phyloP scores from a whole-genome alignment of 2,329 filamentous ascomycete genomes.

The Dothistroma pini region DNA sequence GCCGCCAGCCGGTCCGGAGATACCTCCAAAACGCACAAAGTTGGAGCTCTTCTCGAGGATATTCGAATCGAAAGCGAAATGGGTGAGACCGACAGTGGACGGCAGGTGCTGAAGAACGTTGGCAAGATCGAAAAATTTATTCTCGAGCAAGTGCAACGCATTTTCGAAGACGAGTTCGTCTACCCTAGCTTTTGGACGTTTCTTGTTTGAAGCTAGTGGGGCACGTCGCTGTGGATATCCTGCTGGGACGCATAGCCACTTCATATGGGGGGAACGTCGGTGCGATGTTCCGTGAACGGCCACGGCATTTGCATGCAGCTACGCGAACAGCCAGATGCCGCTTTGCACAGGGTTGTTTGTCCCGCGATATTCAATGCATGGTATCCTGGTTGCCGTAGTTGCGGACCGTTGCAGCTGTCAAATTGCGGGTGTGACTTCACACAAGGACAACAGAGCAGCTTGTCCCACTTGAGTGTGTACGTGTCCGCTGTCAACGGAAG shows the following conservation, averaged over 20 bases:
- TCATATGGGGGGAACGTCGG: neutral
- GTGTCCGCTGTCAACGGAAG: slow-evolving; percentile 9
- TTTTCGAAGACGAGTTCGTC: slow-evolving; percentile 98
- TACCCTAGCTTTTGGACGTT: slow-evolving; percentile 99
- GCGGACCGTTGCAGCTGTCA: slow-evolving; percentile 5
- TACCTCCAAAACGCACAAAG: slow-evolving; percentile 24
- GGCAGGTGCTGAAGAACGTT: slow-evolving; percentile 96
- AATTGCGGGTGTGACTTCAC: slow-evolving; percentile 1
- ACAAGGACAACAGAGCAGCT: neutral
- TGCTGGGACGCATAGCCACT: neutral
- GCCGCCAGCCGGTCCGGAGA: slow-evolving; percentile 11
- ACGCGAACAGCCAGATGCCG: slow-evolving; percentile 2
- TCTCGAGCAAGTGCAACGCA: slow-evolving; percentile 89
- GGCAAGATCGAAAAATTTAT: slow-evolving; percentile 98
- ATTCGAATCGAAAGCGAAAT: slow-evolving; percentile 98
- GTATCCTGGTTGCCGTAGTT: neutral
- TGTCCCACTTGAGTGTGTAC: neutral
- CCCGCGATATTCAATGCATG: neutral
- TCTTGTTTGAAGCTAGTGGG: slow-evolving; percentile 53
- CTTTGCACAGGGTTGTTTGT: slow-evolving; percentile 4
- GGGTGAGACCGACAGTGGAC: slow-evolving; percentile 82
- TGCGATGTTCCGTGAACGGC: neutral
- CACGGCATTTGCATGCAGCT: slow-evolving; percentile 9
- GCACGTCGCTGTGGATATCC: neutral
- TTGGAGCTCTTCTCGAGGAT: slow-evolving; percentile 78